A percentile compares a stretch with the other conserved stretches of the same genome.
Conservation (phyloP, 1,139 yeast genomes). For the Yamadazyma mexicana region DNA sequence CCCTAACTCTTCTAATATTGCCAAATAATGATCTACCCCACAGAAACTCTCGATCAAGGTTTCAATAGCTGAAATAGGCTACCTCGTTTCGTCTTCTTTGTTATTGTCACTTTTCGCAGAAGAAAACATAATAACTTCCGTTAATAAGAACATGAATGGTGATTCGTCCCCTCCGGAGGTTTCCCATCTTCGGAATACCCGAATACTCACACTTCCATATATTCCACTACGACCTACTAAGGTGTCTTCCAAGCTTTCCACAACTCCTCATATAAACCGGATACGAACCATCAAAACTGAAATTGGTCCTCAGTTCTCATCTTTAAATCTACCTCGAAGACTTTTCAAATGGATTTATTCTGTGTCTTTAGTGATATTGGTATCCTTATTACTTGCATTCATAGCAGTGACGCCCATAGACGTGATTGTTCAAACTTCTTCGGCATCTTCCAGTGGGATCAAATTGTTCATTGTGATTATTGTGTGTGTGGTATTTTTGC, state of each 20-base stretch:
- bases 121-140: neutral
- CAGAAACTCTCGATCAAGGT: too few relatives aligned
- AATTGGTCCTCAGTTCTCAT: constrained; percentile 16
- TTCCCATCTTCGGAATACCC: neutral
- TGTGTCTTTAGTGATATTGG: constrained; percentile 51
- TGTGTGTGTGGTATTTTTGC: constrained; percentile 62
- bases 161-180: neutral
- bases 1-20: too few relatives aligned
- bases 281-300: constrained; percentile 9
- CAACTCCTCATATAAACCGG: constrained; percentile 1
- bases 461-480: constrained; percentile 75
- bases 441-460: constrained; percentile 55
- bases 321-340: constrained; percentile 31
- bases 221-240: constrained; percentile 2
- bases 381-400: constrained; percentile 54
- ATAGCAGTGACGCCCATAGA: constrained; percentile 74
- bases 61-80: too few relatives aligned
- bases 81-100: too few relatives aligned
- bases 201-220: constrained; percentile 1
- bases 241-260: neutral
- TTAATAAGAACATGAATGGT: neutral
- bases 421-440: constrained; percentile 64
- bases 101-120: neutral
- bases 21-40: too few relatives aligned
- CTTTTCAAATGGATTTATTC: constrained; percentile 55